Evolutionary conservation across 306 rosid species (phyloP).

Genomic region (Begonia fuchsioides): DNA sequence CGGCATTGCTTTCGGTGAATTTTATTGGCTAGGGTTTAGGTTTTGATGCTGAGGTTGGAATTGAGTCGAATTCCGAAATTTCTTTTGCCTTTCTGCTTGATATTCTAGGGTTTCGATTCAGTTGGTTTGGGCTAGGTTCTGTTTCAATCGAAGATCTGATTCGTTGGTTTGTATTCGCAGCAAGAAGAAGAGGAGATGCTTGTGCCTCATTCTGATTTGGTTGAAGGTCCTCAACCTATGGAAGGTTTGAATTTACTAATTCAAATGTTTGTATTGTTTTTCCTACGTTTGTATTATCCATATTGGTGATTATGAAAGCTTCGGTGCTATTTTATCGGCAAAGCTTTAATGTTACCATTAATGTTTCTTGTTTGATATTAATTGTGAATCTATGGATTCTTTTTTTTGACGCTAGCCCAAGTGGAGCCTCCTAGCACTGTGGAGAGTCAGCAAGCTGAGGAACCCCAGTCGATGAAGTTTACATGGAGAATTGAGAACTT

Average conservation of each 20-base stretch:
- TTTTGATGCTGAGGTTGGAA: conserved; percentile 6
- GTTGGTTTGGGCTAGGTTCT: conserved; percentile 24
- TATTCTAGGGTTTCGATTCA: conserved; percentile 32
- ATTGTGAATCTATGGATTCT: conserved; percentile 1
- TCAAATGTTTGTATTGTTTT: no score
- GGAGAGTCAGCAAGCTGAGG: conserved; percentile 43
- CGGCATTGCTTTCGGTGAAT: conserved; percentile 6
- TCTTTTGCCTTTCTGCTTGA: conserved; percentile 9
- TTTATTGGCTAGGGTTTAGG: conserved; percentile 18
- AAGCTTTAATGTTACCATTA: neutral
- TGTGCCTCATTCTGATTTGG: conserved; percentile 39
- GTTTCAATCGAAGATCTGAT: conserved; percentile 20
- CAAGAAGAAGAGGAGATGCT: conserved; percentile 52
- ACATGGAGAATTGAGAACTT: conserved; percentile 61
- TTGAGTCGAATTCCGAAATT: conserved; percentile 9
- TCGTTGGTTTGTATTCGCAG: conserved; percentile 20
- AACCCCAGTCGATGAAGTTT: conserved; percentile 46
- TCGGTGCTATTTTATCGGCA: conserved; percentile 6
- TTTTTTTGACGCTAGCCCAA: conserved; percentile 20
- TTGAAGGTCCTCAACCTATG: conserved; percentile 53
- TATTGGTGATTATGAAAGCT: conserved; percentile 4
- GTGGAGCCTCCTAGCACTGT: conserved; percentile 32
- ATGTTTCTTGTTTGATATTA: neutral
- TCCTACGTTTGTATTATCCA: no score
- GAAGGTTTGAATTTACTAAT: conserved; percentile 22